A percentile compares a stretch with the other conserved stretches of the same genome.
Conservation (phyloP, 2,329 filamentous ascomycete genomes). For the Cladosporium sp. region DNA sequence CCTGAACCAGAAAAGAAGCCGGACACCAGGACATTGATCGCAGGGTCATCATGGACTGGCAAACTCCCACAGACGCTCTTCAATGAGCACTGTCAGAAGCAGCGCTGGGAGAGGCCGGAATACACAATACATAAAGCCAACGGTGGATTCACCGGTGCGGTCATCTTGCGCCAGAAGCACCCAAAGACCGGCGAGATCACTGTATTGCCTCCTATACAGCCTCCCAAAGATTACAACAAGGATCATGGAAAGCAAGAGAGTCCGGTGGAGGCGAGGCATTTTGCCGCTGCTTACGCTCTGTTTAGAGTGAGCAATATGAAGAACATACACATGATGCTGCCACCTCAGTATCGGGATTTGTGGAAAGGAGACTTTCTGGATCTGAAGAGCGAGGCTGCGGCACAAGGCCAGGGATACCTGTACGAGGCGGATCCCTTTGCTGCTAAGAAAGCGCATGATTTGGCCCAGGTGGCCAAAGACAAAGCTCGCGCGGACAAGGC, state of each 20-base stretch:
- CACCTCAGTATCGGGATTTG: constrained; percentile 80
- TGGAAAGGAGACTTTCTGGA: constrained; percentile 87
- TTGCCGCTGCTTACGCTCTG: constrained; percentile 85
- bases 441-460: constrained; percentile 72
- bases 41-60: constrained; percentile 93
- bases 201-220: constrained; percentile 74
- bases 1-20: constrained; percentile 52
- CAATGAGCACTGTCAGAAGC: constrained; percentile 91
- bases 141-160: constrained; percentile 59
- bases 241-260: constrained; percentile 68
- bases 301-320: constrained; percentile 93
- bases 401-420: constrained; percentile 76
- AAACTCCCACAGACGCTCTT: constrained; percentile 93
- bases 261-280: constrained; percentile 86
- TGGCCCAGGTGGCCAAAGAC: constrained; percentile 68
- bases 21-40: constrained; percentile 72
- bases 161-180: constrained; percentile 70
- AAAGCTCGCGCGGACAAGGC: constrained; percentile 74
- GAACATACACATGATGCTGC: constrained; percentile 91
- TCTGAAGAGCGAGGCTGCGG: constrained; percentile 76
- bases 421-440: constrained; percentile 95
- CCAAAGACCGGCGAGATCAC: constrained; percentile 76
- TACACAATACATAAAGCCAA: constrained; percentile 61
- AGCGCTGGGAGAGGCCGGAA: constrained; percentile 91
- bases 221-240: constrained; percentile 72